These are phyloP conservation scores for Cotoneaster glaucophyllus DNA, from an alignment of 306 rosid genomes.

Conservation along the genomic window DNA sequence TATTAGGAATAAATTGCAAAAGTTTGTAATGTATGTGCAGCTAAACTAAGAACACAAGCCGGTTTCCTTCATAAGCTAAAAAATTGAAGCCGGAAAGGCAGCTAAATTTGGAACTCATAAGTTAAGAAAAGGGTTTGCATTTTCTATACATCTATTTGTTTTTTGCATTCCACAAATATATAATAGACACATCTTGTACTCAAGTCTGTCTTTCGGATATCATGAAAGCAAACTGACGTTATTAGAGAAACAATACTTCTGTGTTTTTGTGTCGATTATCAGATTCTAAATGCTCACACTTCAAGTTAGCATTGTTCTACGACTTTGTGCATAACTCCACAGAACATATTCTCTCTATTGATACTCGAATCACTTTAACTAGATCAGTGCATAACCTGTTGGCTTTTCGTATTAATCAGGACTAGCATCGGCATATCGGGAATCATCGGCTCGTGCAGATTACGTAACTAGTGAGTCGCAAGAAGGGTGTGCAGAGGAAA, in stretches of 20 bases:
- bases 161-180: background rate
- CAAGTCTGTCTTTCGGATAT: background rate
- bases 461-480: background rate
- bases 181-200: background rate
- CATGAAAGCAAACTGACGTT: background rate
- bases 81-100: background rate
- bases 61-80: background rate
- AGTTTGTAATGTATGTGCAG: background rate
- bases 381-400: background rate
- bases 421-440: conserved; percentile 11
- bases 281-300: background rate
- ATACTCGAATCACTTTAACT: background rate
- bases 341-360: background rate
- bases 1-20: background rate
- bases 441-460: conserved; percentile 1
- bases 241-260: too few species aligned
- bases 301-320: background rate
- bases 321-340: background rate
- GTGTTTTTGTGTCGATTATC: background rate
- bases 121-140: background rate
- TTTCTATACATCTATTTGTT: background rate
- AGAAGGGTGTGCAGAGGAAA: conserved; percentile 24
- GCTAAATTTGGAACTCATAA: background rate
- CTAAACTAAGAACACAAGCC: background rate
- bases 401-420: conserved; percentile 10